phyloP scores from a whole-genome alignment of 108 stramenopile genomes.

The Cylindrotheca closterium region DNA sequence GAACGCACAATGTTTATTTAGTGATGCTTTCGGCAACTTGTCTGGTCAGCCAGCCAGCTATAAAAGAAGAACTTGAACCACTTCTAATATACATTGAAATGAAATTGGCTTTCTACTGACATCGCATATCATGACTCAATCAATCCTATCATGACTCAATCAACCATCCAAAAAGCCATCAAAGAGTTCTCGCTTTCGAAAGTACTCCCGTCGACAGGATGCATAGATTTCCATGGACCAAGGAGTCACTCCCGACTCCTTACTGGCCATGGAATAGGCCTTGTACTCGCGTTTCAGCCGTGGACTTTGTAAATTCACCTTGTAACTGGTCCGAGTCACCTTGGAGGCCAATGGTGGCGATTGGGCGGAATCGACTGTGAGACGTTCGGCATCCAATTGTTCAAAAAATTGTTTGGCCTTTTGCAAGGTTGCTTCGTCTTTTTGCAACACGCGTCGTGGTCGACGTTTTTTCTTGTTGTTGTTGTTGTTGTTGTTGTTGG shows the following conservation, averaged over 20 bases:
- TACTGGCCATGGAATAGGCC: constrained; percentile 17
- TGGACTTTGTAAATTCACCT: constrained; percentile 13
- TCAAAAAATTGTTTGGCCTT: constrained; percentile 31
- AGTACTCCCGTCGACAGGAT: constrained; percentile 16
- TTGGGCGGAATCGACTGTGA: constrained; percentile 17
- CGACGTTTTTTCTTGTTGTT: neutral
- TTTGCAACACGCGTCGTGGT: neutral
- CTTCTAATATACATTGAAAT: too few species aligned
- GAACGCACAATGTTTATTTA: too few species aligned
- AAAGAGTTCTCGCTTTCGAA: constrained; percentile 22
- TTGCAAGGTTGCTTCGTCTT: constrained; percentile 1
- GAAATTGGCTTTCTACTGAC: neutral
- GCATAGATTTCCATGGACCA: constrained; percentile 31
- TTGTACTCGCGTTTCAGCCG: constrained; percentile 21
- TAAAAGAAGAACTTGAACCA: too few species aligned
- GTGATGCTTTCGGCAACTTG: too few species aligned
- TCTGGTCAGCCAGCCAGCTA: too few species aligned
- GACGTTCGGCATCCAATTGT: constrained; percentile 26
- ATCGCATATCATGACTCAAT: too few species aligned
- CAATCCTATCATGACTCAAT: too few species aligned
- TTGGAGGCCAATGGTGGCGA: constrained; percentile 8
- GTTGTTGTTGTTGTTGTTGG: neutral
- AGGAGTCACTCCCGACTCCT: constrained; percentile 21
- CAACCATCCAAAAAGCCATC: constrained; percentile 39
- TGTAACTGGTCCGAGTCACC: constrained; percentile 19